Conservation (phyloP, 352 stramenopile genomes). For the Phytophthora niederhauseri region DNA sequence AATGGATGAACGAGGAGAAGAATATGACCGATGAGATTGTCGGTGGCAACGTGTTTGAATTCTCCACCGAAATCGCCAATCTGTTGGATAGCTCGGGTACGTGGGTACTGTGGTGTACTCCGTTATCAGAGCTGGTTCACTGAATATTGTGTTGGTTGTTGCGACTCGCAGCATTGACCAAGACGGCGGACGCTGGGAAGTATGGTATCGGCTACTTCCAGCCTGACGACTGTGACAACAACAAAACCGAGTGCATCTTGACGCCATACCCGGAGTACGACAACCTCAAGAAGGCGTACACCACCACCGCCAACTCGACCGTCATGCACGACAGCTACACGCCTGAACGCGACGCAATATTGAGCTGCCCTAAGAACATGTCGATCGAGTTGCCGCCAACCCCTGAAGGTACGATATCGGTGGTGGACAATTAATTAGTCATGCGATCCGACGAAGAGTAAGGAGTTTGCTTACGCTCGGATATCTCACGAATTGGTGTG, state of each 20-base stretch:
- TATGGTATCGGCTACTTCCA: conserved; percentile 72
- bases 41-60: conserved; percentile 81
- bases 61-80: conserved; percentile 66
- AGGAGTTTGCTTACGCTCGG: conserved; percentile 8
- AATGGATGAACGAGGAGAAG: conserved; percentile 80
- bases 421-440: background rate
- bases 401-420: conserved; percentile 23
- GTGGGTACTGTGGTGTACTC: too few species aligned
- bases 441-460: background rate
- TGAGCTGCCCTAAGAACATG: conserved; percentile 50
- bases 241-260: conserved; percentile 52
- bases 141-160: too few species aligned
- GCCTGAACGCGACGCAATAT: conserved; percentile 40
- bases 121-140: too few species aligned
- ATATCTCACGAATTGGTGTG: conserved; percentile 4
- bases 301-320: conserved; percentile 50
- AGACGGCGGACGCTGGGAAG: conserved; percentile 53
- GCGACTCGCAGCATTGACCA: conserved; percentile 36
- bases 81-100: conserved; percentile 40
- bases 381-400: conserved; percentile 32
- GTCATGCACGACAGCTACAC: conserved; percentile 45
- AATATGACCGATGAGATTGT: conserved; percentile 71
- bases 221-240: conserved; percentile 63
- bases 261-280: conserved; percentile 62
- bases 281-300: conserved; percentile 64